phyloP scores from a whole-genome alignment of 2,329 filamentous ascomycete species.

The Mycocentrospora acerina region DNA sequence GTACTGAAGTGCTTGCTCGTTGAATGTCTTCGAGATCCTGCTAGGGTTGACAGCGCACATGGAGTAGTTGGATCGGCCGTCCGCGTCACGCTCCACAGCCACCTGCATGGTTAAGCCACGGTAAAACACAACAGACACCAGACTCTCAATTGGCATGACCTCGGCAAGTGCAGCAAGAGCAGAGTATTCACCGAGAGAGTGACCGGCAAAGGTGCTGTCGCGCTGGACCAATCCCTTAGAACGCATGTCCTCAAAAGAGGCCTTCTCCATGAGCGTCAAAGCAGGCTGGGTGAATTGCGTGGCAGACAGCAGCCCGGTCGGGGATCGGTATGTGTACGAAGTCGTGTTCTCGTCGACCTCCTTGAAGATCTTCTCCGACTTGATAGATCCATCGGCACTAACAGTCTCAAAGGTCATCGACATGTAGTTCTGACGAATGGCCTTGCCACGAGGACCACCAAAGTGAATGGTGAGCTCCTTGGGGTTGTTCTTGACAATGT shows the following conservation, averaged over 20 bases:
- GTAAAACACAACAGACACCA: slow-evolving; percentile 99
- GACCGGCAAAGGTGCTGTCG: slow-evolving; percentile 95
- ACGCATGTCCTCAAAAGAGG: slow-evolving; percentile 98
- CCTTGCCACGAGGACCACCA: slow-evolving; percentile 93
- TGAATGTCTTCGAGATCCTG: slow-evolving; percentile 97
- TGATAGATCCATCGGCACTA: slow-evolving; percentile 84
- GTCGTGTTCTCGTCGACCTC: slow-evolving; percentile 89
- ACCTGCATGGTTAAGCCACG: slow-evolving; percentile 99
- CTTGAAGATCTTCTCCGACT: slow-evolving; percentile 99
- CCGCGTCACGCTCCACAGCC: slow-evolving; percentile 91
- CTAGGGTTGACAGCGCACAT: slow-evolving; percentile 99
- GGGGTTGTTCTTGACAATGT: slow-evolving; percentile 99
- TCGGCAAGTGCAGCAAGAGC: slow-evolving; percentile 93
- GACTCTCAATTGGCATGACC: slow-evolving; percentile 98
- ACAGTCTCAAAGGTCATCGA: slow-evolving; percentile 99
- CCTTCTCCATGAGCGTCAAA: slow-evolving; percentile 98
- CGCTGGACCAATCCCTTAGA: slow-evolving; percentile 92
- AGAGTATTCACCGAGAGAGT: slow-evolving; percentile 98
- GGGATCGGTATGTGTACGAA: slow-evolving; percentile 96
- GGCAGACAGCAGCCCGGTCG: slow-evolving; percentile 89
- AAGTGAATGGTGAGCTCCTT: slow-evolving; percentile 99
- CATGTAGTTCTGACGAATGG: slow-evolving; percentile 99
- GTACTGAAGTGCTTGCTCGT: slow-evolving; percentile 94
- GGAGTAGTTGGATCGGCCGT: slow-evolving; percentile 93
- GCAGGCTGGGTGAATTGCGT: slow-evolving; percentile 99